Percentiles rank a stretch among this genome's conserved stretches.
These are phyloP conservation scores for Talaromyces rugulosus DNA, from an alignment of 2,329 filamentous ascomycete genomes.

Conservation along the genomic window DNA sequence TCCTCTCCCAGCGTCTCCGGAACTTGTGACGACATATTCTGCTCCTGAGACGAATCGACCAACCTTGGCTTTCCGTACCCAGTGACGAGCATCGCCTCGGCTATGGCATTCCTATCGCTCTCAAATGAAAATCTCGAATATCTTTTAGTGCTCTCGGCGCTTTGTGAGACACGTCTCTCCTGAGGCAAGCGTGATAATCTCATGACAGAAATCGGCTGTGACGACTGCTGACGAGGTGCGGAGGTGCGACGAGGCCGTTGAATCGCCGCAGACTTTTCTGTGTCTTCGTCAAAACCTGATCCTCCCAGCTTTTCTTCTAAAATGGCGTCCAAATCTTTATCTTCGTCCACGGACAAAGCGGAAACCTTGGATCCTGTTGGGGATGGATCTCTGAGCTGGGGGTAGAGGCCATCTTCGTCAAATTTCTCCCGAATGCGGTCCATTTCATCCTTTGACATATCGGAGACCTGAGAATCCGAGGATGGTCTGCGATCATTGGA, in stretches of 20 bases:
- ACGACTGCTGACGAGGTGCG: not conserved
- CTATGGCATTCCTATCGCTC: slow-evolving; percentile 8
- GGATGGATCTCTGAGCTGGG: not conserved
- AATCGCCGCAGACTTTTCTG: not conserved
- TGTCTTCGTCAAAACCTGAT: slow-evolving; percentile 1
- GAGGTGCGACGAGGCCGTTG: not conserved
- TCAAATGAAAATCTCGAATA: slow-evolving; percentile 13
- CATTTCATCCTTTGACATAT: slow-evolving; percentile 11
- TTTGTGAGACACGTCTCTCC: not conserved
- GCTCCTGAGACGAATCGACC: not conserved
- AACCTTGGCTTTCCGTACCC: not conserved
- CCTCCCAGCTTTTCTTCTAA: slow-evolving; percentile 10
- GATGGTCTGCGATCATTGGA: not conserved
- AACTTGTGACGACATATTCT: not conserved
- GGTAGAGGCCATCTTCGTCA: slow-evolving; percentile 11
- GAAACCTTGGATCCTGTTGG: slow-evolving; percentile 10
- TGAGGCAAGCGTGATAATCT: slow-evolving; percentile 5
- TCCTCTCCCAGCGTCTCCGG: slow-evolving; percentile 11
- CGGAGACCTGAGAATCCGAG: slow-evolving; percentile 10
- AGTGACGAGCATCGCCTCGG: slow-evolving; percentile 10
- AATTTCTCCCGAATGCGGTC: slow-evolving; percentile 10
- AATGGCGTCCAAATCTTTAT: slow-evolving; percentile 3
- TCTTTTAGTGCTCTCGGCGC: slow-evolving; percentile 2
- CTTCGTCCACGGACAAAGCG: slow-evolving; percentile 3
- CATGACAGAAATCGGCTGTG: slow-evolving; percentile 8